Evolutionary conservation across 2,329 filamentous ascomycete genomes (phyloP), one percentile per base, ranked within the genome.

Genomic region (Neonectria neomacrospora): DNA sequence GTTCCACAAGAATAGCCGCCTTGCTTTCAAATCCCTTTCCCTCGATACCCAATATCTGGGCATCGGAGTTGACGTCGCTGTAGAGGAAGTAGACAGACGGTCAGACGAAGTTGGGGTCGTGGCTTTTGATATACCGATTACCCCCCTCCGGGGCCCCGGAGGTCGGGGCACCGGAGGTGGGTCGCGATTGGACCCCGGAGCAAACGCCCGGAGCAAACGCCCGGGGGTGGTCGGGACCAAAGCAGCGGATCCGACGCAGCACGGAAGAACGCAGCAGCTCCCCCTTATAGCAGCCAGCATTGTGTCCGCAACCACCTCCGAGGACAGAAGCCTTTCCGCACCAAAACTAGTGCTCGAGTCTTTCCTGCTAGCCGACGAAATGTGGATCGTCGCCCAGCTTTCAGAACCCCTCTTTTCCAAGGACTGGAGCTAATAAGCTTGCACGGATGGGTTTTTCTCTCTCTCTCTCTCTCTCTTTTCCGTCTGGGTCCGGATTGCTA

Each of bases 401-500:
- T 14, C 20, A 2, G 5, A 5, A 22, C 20, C 42, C 42, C 37
- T 39, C 37, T 39, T 39, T 34, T 16, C n/a, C n/a, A n/a, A n/a
- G n/a, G n/a, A n/a, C n/a, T n/a, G n/a, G n/a, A n/a, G n/a, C n/a
- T n/a, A n/a, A n/a, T n/a, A n/a, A 58, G 23, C 45, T 63, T 61
- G 54, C 53, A 61, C 14, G 45, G 37, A 50, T 54, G 51, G 53
- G 45, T 39, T 37, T 62, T 34, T 32, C n/a, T n/a, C n/a, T n/a
- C n/a, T n/a, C n/a, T n/a, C n/a, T n/a, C n/a, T n/a, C n/a, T n/a
- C n/a, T n/a, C 37, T 39, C 37, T 39, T 39, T 34, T 16, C 9
- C 28, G 51, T 47, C 26, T 10, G 28, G 58, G 30, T 54, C 61
- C 34, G 5, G 62, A 73, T 72, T 72, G 68, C 67, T 71, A 73